Conservation (phyloP, 192 early-diverging fungal species). For the Entophlyctis luteolus region DNA sequence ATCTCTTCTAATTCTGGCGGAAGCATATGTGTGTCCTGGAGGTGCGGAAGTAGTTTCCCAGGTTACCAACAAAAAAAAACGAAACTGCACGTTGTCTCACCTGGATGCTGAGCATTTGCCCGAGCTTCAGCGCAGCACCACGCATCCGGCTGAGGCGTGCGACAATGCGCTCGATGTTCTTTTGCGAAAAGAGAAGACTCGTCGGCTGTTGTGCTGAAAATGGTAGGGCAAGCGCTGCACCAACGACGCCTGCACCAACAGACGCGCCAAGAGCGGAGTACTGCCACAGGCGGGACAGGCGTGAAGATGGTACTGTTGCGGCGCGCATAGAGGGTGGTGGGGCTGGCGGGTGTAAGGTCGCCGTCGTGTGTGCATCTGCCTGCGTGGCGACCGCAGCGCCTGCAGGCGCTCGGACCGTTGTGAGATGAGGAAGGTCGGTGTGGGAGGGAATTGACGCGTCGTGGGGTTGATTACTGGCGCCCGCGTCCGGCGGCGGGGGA, state of each 20-base stretch:
- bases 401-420: neutral
- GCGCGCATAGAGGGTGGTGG: neutral
- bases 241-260: conserved; percentile 66
- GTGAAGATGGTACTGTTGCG: conserved; percentile 68
- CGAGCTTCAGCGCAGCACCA: conserved; percentile 93
- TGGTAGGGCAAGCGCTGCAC: conserved; percentile 64
- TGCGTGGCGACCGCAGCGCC: neutral
- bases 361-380: neutral
- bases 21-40: conserved; percentile 47
- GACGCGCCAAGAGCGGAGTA: conserved; percentile 75
- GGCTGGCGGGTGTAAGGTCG: neutral
- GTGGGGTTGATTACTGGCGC: too few species aligned
- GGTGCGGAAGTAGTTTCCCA: neutral
- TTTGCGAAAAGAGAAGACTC: conserved; percentile 54
- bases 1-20: conserved; percentile 78
- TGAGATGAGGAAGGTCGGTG: too few species aligned
- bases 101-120: conserved; percentile 97
- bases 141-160: conserved; percentile 84
- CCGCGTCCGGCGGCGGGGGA: neutral
- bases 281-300: conserved; percentile 73
- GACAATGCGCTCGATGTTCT: conserved; percentile 85
- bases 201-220: conserved; percentile 31
- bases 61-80: neutral
- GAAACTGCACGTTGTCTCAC: conserved; percentile 40
- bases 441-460: too few species aligned